phyloP scores from a whole-genome alignment of 2,329 filamentous ascomycete species.

The Seiridium cupressi region DNA sequence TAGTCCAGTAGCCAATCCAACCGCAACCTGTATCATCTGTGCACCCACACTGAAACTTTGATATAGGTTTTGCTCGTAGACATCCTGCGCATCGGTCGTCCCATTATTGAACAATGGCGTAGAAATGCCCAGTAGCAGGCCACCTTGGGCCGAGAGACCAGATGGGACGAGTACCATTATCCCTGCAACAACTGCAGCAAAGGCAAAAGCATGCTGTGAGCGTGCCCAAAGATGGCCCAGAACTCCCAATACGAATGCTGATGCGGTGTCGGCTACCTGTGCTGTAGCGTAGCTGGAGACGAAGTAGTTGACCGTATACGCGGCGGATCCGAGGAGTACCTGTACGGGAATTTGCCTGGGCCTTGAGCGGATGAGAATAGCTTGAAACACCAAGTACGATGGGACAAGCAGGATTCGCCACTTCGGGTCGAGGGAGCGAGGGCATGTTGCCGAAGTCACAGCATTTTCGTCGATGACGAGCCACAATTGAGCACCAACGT shows the following conservation, averaged over 20 bases:
- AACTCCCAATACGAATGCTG: slow-evolving; percentile 11
- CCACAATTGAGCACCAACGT: slow-evolving; percentile 41
- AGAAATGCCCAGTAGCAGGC: slow-evolving; percentile 7
- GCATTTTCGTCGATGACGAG: slow-evolving; percentile 41
- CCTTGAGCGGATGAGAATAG: slow-evolving; percentile 12
- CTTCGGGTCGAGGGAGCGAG: slow-evolving; percentile 27
- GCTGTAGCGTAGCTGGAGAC: slow-evolving; percentile 14
- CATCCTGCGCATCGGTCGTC: slow-evolving; percentile 11
- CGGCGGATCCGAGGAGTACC: slow-evolving; percentile 13
- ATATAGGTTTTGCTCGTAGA: slow-evolving; percentile 32
- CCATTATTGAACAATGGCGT: slow-evolving; percentile 11
- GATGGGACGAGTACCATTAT: slow-evolving; percentile 12
- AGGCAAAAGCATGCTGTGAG: slow-evolving; percentile 11
- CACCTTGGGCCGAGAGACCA: slow-evolving; percentile 11
- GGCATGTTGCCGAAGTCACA: slow-evolving; percentile 30
- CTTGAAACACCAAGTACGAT: slow-evolving; percentile 64
- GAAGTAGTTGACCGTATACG: slow-evolving; percentile 16
- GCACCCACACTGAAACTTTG: slow-evolving; percentile 43
- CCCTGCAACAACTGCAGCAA: slow-evolving; percentile 12
- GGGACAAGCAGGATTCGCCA: slow-evolving; percentile 71
- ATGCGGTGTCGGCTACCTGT: slow-evolving; percentile 12
- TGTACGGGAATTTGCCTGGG: slow-evolving; percentile 13
- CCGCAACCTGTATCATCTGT: slow-evolving; percentile 52
- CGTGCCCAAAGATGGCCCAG: slow-evolving; percentile 15
- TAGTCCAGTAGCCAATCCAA: slow-evolving; percentile 49